Evolutionary conservation across 1,284 basidiomycete species (phyloP), one percentile per base, ranked within the genome.

Genomic region (Tylopilus sp.): DNA sequence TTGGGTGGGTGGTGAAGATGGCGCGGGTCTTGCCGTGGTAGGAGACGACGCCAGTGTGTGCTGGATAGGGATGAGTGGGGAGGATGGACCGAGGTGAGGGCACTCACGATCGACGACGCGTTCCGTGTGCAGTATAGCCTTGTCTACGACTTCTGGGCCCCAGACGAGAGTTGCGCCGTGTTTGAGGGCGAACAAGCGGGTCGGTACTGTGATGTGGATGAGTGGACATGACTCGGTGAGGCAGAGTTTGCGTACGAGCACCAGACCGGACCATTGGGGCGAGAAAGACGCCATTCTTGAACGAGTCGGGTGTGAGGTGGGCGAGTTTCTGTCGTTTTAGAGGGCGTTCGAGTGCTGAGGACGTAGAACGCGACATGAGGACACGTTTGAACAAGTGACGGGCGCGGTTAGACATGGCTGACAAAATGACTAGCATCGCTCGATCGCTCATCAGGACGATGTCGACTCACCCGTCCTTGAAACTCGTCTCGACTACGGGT

Each of bases 261-360:
- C 94, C 91, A 47, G 91, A 94, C 60, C 93, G 81, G 46, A 97
- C 94, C 94, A 97, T 97, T 6, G 94, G 94, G 10, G 94, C 94
- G 20, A 97, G 78, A 62, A 94, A 85, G 30, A 94, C 73, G 21
- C 90, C 91, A 73, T 92, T 78, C 60, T 84, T 85, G 72, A 83
- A 88, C 58, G 83, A 81, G 30, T 83, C 80, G 3, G 75, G 62
- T 0, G 81, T 82, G 18, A 86, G 73, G 53, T 81, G 78, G 8
- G 74, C 75, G 4, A 79, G 59, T 59, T 74, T 80, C 49, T 73
- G 71, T 18, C 80, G 77, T 61, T 88, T 88, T 0, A 70, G 44
- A 17, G 75, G 67, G 31, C 80, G 72, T 42, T 52, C 54, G 39
- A 36, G 21, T 6, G 34, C 28, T 5, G 21, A 41, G 28, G 44